Conservation (phyloP, 31 red algal genomes). For the Asparagopsis taxiformis region DNA sequence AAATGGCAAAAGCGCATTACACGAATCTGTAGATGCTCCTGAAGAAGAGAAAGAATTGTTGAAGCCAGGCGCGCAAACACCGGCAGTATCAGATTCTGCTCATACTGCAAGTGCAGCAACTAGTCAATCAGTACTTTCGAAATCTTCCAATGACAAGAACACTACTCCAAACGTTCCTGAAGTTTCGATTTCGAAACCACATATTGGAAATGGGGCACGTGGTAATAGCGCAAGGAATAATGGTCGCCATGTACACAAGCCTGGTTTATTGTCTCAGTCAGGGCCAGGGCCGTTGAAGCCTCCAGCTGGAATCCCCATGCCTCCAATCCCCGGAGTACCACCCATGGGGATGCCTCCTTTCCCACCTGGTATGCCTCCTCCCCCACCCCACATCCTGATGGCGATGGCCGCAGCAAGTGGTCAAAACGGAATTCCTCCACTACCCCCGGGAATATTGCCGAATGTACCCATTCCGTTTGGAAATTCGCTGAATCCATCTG, state of each 20-base stretch:
- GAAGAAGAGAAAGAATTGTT: neutral
- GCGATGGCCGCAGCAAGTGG: constrained; percentile 37
- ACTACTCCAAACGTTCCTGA: constrained; percentile 13
- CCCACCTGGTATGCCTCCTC: constrained; percentile 41
- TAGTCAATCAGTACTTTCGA: neutral
- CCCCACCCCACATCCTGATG: constrained; percentile 65
- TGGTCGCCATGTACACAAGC: constrained; percentile 30
- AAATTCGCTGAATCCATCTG: constrained; percentile 1
- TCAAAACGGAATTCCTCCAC: constrained; percentile 16
- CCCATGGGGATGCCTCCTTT: constrained; percentile 44
- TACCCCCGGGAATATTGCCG: constrained; percentile 37
- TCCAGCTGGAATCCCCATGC: constrained; percentile 32
- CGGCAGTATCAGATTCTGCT: neutral
- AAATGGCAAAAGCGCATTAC: neutral
- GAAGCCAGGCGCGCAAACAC: neutral
- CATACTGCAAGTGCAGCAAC: neutral
- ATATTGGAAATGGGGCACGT: constrained; percentile 7
- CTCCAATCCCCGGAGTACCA: constrained; percentile 29
- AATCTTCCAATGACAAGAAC: neutral
- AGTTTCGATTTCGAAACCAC: constrained; percentile 2
- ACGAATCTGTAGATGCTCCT: neutral
- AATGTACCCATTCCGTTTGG: constrained; percentile 51
- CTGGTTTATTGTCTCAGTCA: constrained; percentile 9
- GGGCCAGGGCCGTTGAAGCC: constrained; percentile 5
- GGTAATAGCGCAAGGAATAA: constrained; percentile 10